A percentile compares a stretch with the other conserved stretches of the same genome.
Conservation (phyloP, 331 rosid species). For the Phaseolus coccineus region DNA sequence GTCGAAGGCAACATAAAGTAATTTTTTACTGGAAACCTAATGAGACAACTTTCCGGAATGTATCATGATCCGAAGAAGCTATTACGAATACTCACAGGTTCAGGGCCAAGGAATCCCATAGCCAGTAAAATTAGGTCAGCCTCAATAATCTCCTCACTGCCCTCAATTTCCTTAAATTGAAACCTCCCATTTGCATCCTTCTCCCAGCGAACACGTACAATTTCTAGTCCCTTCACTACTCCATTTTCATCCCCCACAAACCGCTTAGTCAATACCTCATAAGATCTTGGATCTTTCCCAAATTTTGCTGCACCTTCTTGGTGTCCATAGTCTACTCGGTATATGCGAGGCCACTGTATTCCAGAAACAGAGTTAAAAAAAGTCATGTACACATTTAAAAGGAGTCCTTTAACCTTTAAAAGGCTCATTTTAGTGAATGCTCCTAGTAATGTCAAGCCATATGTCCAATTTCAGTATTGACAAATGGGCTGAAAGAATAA, state of each 20-base stretch:
- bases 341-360: conserved; percentile 91
- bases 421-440: background rate
- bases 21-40: too few relatives aligned
- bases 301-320: conserved; percentile 89
- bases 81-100: conserved; percentile 65
- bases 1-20: too few relatives aligned
- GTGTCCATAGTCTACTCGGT: conserved; percentile 94
- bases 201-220: conserved; percentile 77
- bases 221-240: conserved; percentile 77
- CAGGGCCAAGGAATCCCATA: conserved; percentile 99
- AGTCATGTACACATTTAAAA: background rate
- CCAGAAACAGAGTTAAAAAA: conserved; percentile 15
- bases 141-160: conserved; percentile 82
- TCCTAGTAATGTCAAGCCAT: background rate
- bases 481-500: background rate
- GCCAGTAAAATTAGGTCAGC: conserved; percentile 85
- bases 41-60: too few relatives aligned
- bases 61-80: background rate
- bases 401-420: background rate
- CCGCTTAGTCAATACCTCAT: conserved; percentile 86
- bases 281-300: conserved; percentile 93
- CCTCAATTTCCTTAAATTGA: conserved; percentile 85
- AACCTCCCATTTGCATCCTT: conserved; percentile 87
- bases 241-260: conserved; percentile 93
- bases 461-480: background rate